Evolutionary conservation across 2,329 filamentous ascomycete genomes (phyloP).

Genomic region (Thyridium curvatum): DNA sequence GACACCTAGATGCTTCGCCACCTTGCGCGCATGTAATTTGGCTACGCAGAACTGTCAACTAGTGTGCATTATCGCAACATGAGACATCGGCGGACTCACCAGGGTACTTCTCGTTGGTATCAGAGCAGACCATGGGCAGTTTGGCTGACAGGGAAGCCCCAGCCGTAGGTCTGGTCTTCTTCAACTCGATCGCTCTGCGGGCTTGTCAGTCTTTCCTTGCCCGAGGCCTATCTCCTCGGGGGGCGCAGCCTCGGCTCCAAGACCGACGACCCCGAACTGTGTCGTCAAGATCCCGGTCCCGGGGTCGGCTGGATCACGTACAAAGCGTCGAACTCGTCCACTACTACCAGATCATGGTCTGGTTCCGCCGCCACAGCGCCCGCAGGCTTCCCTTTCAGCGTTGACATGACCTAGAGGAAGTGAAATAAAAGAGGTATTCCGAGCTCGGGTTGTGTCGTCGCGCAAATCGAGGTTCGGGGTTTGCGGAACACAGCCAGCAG

Average conservation of each 20-base stretch:
- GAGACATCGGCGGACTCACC: conserved; percentile 15
- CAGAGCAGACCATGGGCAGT: neutral
- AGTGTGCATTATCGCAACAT: neutral
- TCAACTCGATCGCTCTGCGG: conserved; percentile 31
- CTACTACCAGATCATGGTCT: conserved; percentile 34
- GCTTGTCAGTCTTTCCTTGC: neutral
- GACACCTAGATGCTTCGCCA: conserved; percentile 42
- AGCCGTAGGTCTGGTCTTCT: conserved; percentile 9
- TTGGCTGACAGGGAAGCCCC: too few species aligned
- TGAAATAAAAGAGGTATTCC: too few species aligned
- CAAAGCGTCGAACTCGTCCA: conserved; percentile 51
- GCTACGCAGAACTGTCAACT: conserved; percentile 25
- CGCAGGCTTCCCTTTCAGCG: neutral
- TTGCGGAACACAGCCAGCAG: too few species aligned
- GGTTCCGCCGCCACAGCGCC: conserved; percentile 15
- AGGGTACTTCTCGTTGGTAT: conserved; percentile 21
- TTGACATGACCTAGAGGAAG: neutral
- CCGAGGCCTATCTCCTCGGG: too few species aligned
- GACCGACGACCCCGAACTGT: too few species aligned
- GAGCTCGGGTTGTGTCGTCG: too few species aligned
- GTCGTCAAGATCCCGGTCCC: neutral
- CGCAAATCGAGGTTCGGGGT: too few species aligned
- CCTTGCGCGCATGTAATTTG: conserved; percentile 51
- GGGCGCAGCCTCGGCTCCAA: too few species aligned
- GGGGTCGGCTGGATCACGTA: conserved; percentile 20